Base-by-base conservation (phyloP, 2,329 filamentous ascomycete genomes). In the Pseudogymnoascus sp. region DNA sequence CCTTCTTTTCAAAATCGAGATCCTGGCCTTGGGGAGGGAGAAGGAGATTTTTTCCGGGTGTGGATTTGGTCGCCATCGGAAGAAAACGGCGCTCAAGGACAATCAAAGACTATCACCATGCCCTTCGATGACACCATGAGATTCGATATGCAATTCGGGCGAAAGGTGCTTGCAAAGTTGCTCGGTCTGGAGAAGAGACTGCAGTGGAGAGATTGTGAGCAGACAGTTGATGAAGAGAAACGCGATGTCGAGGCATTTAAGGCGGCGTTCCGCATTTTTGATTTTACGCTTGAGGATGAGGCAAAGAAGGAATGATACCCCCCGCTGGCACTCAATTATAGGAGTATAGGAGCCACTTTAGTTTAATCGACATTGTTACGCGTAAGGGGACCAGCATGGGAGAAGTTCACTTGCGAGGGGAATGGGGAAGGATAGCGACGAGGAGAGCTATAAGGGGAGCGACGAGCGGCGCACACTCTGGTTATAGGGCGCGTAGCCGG, bases 61-160 rank as follows among this genome's bases (percentile, higher is more conserved):
- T 91, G 91, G 86, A 84, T 96, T 60, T 95, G 90, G 89, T 81
- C 80, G 33, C 72, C 72, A 49, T 68, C 71, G 23, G 38, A 67
- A n/a, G 76, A 84, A 68, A 77, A 79, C 69, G 75, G 72, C 5
- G 68, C 72, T 1, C 65, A 73, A 43, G 71, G 70, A 9, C 71
- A 71, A 71, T 85, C 89, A 65, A 87, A 87, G 67, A 87, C 85
- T 63, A 79, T 97, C 63, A 81, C 93, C 61, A 84, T 97, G 78
- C 85, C 85, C 5, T 81, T 97, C 7, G 83, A 87, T 64, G 78
- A 86, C 25, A 86, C 84, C 16, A 83, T 89, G 66, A 84, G 88
- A 12, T 97, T 99, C 73, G 92, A 96, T 72, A 76, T 97, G 52
- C 93, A 97, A 72, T 97, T 96, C 71, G 92, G 90, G 3, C 83